A percentile compares a stretch with the other conserved stretches of the same genome.
Evolutionary conservation across 768 basidiomycete genomes (phyloP).

Genomic region (Termitomyces sp.): DNA sequence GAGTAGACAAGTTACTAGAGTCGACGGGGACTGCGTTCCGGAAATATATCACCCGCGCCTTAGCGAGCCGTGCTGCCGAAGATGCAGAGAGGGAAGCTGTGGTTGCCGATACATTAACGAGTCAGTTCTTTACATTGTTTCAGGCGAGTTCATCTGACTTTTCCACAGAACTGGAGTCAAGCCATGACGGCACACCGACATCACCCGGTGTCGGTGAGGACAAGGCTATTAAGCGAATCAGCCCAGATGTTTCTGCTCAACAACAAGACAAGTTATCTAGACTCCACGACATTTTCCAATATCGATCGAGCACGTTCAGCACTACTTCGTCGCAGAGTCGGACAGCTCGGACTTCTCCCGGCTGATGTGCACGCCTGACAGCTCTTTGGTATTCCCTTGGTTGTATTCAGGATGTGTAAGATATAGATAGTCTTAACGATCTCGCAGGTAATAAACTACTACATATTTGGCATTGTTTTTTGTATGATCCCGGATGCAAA

Average conservation of each 20-base stretch:
- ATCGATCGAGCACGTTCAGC: constrained; percentile 65
- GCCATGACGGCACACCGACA: constrained; percentile 38
- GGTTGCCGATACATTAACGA: constrained; percentile 81
- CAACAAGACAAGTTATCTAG: constrained; percentile 68
- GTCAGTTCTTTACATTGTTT: constrained; percentile 42
- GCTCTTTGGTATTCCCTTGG: neutral
- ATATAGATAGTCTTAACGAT: constrained; percentile 2
- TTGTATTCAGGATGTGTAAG: constrained; percentile 5
- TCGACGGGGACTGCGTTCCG: constrained; percentile 88
- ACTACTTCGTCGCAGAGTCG: constrained; percentile 42
- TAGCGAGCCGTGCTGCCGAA: constrained; percentile 85
- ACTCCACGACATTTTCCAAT: constrained; percentile 81
- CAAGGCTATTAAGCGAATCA: constrained; percentile 31
- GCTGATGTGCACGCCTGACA: constrained; percentile 1
- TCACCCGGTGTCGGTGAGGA: constrained; percentile 23
- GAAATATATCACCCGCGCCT: constrained; percentile 86
- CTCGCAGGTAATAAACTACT: neutral
- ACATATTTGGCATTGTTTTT: constrained; percentile 14
- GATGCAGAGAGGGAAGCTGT: constrained; percentile 78
- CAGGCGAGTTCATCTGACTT: constrained; percentile 12
- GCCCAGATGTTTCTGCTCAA: constrained; percentile 33
- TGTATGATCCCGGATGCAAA: constrained; percentile 6
- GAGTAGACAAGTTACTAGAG: constrained; percentile 86
- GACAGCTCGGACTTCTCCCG: constrained; percentile 30
- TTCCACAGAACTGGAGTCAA: constrained; percentile 61